These are phyloP conservation scores for Yamadazyma olivae DNA, from an alignment of 805 yeast genomes.

Conservation along the genomic window DNA sequence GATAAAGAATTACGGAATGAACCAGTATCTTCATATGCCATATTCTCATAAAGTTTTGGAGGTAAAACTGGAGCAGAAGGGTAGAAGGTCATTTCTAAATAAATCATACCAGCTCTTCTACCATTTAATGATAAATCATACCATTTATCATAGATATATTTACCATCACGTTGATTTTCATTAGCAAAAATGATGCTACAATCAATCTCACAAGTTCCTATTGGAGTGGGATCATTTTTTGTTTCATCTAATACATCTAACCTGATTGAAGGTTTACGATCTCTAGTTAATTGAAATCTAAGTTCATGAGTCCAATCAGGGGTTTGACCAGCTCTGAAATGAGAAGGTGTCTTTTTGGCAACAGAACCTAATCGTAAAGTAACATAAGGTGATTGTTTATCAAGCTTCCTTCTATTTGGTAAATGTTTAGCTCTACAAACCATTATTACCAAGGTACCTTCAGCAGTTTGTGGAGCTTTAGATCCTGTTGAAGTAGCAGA, in stretches of 20 bases:
- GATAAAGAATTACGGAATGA: not conserved
- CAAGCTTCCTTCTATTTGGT: constrained; percentile 81
- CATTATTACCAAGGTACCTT: constrained; percentile 65
- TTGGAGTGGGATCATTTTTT: constrained; percentile 79
- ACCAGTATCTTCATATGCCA: constrained; percentile 5
- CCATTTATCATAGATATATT: constrained; percentile 86
- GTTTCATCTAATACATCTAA: constrained; percentile 82
- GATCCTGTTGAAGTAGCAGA: not conserved
- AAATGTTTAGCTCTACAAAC: constrained; percentile 81
- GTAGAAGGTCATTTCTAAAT: constrained; percentile 88
- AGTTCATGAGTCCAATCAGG: constrained; percentile 85
- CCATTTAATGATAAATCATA: constrained; percentile 64
- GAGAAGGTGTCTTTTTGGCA: constrained; percentile 75
- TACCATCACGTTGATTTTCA: constrained; percentile 49
- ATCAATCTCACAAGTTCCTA: constrained; percentile 80
- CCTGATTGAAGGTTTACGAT: constrained; percentile 59
- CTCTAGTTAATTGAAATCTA: constrained; percentile 62
- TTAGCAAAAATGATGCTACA: constrained; percentile 63
- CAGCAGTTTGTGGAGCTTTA: constrained; percentile 38
- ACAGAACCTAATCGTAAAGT: constrained; percentile 76
- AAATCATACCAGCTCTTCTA: constrained; percentile 83
- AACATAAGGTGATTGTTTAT: constrained; percentile 92
- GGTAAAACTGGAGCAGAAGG: constrained; percentile 51
- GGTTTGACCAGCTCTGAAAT: constrained; percentile 88
- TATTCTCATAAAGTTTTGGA: constrained; percentile 25